phyloP scores from a whole-genome alignment of 495 filamentous ascomycete species.

The Aspergillus taichungensis region DNA sequence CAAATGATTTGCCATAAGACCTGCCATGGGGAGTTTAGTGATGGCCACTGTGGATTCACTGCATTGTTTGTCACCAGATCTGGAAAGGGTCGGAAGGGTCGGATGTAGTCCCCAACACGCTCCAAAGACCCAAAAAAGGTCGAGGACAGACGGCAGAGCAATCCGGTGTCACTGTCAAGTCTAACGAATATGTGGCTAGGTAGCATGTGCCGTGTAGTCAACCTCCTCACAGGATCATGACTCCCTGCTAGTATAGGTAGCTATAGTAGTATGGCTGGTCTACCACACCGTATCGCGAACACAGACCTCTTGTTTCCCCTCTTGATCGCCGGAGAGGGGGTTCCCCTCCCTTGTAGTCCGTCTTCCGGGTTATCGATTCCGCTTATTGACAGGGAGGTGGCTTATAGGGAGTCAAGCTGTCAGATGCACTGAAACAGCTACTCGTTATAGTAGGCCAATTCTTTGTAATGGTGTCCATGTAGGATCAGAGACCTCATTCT shows the following conservation, averaged over 20 bases:
- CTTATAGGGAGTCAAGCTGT: constrained; percentile 5
- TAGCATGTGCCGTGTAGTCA: neutral
- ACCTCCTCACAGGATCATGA: constrained; percentile 1
- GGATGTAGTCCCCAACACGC: constrained; percentile 4
- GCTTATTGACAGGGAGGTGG: neutral
- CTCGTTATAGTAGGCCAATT: no score
- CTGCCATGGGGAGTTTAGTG: constrained; percentile 13
- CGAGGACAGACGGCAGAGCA: constrained; percentile 9
- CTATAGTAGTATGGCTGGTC: constrained; percentile 1
- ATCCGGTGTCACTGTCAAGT: neutral
- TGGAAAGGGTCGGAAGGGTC: constrained; percentile 17
- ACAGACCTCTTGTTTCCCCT: constrained; percentile 11
- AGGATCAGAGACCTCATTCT: no score
- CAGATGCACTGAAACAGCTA: no score
- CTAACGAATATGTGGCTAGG: neutral
- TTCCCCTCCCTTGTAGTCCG: neutral
- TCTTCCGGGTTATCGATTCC: no score
- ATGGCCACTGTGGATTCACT: constrained; percentile 14
- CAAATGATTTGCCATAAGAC: constrained; percentile 17
- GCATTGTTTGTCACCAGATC: constrained; percentile 10
- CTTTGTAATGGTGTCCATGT: no score
- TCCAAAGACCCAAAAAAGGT: neutral
- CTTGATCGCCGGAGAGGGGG: constrained; percentile 5
- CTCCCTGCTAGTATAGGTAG: neutral
- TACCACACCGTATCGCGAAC: constrained; percentile 4